Percentiles rank a stretch among this genome's conserved stretches.
These are phyloP conservation scores for Wickerhamomyces kurtzmanii DNA, from an alignment of 805 yeast species.

Conservation along the genomic window DNA sequence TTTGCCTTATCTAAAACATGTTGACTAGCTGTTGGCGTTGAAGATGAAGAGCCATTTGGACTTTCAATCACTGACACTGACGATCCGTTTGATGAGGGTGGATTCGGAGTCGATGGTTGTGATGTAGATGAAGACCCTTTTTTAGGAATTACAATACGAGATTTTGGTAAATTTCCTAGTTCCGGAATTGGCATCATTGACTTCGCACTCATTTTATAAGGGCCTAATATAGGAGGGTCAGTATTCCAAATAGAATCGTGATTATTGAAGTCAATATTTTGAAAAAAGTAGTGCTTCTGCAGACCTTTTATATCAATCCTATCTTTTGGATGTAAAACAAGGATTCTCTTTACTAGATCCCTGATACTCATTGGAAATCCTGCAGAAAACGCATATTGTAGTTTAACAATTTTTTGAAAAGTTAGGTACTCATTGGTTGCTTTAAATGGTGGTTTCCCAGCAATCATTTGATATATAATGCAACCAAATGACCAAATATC, in stretches of 20 bases:
- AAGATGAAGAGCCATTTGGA: slow-evolving; percentile 3
- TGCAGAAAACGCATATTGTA: slow-evolving; percentile 77
- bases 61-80: background rate
- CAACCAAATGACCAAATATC: slow-evolving; percentile 99
- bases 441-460: slow-evolving; percentile 84
- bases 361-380: slow-evolving; percentile 70
- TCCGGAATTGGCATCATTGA: slow-evolving; percentile 73
- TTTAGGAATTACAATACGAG: slow-evolving; percentile 12
- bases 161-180: slow-evolving; percentile 18
- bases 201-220: slow-evolving; percentile 66
- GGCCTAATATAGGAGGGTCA: slow-evolving; percentile 55
- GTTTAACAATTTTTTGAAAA: slow-evolving; percentile 71
- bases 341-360: slow-evolving; percentile 62
- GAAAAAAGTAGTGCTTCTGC: slow-evolving; percentile 56
- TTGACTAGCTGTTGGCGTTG: slow-evolving; percentile 14
- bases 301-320: slow-evolving; percentile 49
- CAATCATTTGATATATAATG: slow-evolving; percentile 89
- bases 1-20: slow-evolving; percentile 16
- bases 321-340: slow-evolving; percentile 53
- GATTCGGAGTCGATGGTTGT: slow-evolving; percentile 6
- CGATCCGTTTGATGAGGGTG: slow-evolving; percentile 4
- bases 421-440: slow-evolving; percentile 77
- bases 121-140: slow-evolving; percentile 14
- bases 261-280: slow-evolving; percentile 43
- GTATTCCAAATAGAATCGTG: slow-evolving; percentile 46